phyloP scores from a whole-genome alignment of 306 rosid genomes.

The Potentilla sterilis region DNA sequence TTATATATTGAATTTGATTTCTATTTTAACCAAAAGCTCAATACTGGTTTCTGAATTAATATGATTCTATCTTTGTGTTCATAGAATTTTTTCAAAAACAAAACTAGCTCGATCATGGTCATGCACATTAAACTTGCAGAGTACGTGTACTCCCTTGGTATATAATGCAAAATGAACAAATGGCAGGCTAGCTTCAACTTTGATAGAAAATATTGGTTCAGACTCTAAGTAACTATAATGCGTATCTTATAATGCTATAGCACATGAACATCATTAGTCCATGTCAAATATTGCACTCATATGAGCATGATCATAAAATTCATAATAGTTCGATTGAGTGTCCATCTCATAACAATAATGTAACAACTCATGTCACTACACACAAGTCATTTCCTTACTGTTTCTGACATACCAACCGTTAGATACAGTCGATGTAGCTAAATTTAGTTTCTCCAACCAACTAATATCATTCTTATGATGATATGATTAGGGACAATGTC shows the following conservation, averaged over 20 bases:
- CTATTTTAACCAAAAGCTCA: no score
- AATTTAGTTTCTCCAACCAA: not conserved
- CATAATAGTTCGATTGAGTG: slow-evolving; percentile 9
- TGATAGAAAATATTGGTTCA: not conserved
- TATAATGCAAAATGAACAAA: not conserved
- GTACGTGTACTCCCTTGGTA: not conserved
- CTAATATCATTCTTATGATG: not conserved
- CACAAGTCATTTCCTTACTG: not conserved
- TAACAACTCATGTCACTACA: not conserved
- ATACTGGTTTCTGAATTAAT: no score
- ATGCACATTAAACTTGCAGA: not conserved
- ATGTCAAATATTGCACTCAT: not conserved
- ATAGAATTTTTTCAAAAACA: no score
- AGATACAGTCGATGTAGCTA: not conserved
- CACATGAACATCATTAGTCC: slow-evolving; percentile 1
- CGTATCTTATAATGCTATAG: not conserved
- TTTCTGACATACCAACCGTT: slow-evolving; percentile 19
- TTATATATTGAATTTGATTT: no score
- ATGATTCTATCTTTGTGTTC: no score
- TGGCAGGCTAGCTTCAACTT: not conserved
- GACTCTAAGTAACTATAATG: not conserved
- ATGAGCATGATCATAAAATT: not conserved
- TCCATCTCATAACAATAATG: slow-evolving; percentile 9
- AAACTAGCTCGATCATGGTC: not conserved
- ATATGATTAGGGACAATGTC: no score